A percentile compares a stretch with the other conserved stretches of the same genome.
Conservation (phyloP, 2,329 filamentous ascomycete genomes). For the Apiospora pterosperma region DNA sequence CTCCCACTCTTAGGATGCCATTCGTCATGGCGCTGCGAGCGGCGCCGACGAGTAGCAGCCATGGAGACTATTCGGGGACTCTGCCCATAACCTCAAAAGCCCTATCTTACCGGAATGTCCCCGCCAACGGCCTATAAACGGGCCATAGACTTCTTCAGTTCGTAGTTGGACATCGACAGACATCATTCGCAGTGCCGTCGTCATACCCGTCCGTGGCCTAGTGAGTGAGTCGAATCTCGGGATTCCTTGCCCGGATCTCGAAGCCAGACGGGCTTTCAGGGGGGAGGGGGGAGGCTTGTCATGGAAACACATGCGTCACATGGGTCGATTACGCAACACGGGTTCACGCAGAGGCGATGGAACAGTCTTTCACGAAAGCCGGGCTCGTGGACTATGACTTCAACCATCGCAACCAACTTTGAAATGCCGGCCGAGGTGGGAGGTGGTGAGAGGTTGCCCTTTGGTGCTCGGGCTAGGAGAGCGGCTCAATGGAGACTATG, state of each 20-base stretch:
- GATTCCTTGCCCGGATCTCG: not conserved
- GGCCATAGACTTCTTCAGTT: not conserved
- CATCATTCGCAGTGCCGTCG: not conserved
- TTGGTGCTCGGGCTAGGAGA: not conserved
- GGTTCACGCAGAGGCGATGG: not conserved
- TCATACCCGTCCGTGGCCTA: not conserved
- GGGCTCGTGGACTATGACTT: not conserved
- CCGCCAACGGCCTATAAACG: not conserved
- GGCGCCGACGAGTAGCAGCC: not conserved
- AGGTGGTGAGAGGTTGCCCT: not conserved
- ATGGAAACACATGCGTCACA: not conserved
- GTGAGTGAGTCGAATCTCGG: not conserved
- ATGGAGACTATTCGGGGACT: not conserved
- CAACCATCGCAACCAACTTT: not conserved
- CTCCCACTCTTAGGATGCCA: too few species aligned
- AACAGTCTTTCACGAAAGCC: not conserved
- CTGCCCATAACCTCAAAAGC: not conserved
- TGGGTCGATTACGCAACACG: not conserved
- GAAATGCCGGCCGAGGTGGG: not conserved
- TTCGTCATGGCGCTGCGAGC: not conserved
- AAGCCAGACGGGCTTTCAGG: not conserved
- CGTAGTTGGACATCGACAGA: not conserved
- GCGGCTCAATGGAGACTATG: not conserved
- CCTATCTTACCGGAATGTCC: not conserved
- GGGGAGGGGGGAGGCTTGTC: not conserved